These are phyloP conservation scores for Neurospora sp. DNA, from an alignment of 495 filamentous ascomycete genomes.

Conservation along the genomic window DNA sequence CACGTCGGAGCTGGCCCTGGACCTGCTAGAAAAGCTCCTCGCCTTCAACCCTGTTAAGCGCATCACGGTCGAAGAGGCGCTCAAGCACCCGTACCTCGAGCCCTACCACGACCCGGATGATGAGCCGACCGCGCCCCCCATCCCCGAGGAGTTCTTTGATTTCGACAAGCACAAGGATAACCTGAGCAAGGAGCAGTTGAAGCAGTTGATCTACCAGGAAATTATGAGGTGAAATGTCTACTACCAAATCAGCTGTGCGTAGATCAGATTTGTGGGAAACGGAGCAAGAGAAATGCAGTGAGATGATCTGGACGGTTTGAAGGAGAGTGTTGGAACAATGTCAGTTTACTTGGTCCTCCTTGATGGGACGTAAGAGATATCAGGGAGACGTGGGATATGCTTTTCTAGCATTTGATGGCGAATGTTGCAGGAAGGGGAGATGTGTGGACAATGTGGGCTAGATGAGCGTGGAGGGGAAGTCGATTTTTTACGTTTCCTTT, in stretches of 20 bases:
- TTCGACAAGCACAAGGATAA: constrained; percentile 99
- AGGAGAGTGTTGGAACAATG: not conserved
- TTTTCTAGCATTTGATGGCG: not conserved
- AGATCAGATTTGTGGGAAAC: not conserved
- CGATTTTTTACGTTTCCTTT: not conserved
- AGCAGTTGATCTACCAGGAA: constrained; percentile 93
- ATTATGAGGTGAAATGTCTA: constrained; percentile 72
- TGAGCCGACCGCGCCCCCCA: constrained; percentile 91
- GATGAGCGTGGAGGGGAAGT: not conserved
- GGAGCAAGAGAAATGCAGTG: not conserved
- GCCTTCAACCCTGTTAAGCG: constrained; percentile 99
- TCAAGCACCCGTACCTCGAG: constrained; percentile 96
- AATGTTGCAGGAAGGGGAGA: not conserved
- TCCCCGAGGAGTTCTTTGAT: constrained; percentile 98
- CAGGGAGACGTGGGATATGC: not conserved
- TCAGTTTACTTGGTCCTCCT: not conserved
- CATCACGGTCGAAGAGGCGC: constrained; percentile 92
- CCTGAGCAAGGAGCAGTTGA: constrained; percentile 95
- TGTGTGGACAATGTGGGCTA: not conserved
- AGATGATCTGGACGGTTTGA: not conserved
- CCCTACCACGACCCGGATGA: constrained; percentile 99
- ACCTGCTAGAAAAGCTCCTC: constrained; percentile 88
- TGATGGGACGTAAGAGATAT: not conserved
- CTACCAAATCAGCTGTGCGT: not conserved
- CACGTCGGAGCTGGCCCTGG: constrained; percentile 85